These are phyloP conservation scores for Metschnikowia picachoensis DNA, from an alignment of 805 yeast genomes.

Conservation along the genomic window DNA sequence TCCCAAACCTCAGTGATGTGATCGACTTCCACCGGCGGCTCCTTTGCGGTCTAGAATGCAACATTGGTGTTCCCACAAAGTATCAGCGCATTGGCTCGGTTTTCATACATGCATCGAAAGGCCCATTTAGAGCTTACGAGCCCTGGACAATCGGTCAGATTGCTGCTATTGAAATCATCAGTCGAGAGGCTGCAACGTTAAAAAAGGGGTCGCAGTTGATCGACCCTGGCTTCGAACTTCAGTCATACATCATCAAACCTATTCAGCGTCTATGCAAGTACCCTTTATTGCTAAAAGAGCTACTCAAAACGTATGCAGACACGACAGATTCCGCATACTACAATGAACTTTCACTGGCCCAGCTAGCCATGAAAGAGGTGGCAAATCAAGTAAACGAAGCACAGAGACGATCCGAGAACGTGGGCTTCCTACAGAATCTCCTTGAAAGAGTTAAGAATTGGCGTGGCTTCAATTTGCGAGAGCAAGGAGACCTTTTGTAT, in stretches of 20 bases:
- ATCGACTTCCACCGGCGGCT: slow-evolving; percentile 91
- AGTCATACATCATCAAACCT: slow-evolving; percentile 86
- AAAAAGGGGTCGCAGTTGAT: slow-evolving; percentile 54
- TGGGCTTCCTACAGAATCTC: slow-evolving; percentile 62
- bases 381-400: slow-evolving; percentile 90
- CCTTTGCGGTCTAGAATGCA: slow-evolving; percentile 83
- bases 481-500: slow-evolving; percentile 81
- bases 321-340: slow-evolving; percentile 28
- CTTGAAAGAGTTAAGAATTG: slow-evolving; percentile 79
- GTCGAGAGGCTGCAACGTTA: slow-evolving; percentile 56
- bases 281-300: slow-evolving; percentile 75
- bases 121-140: slow-evolving; percentile 83
- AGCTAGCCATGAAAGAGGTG: slow-evolving; percentile 72
- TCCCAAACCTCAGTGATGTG: slow-evolving; percentile 80
- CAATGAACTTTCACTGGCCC: slow-evolving; percentile 68
- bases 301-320: slow-evolving; percentile 55
- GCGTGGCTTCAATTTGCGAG: slow-evolving; percentile 79
- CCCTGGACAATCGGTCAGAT: slow-evolving; percentile 92
- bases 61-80: slow-evolving; percentile 66
- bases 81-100: slow-evolving; percentile 86
- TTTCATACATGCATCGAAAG: slow-evolving; percentile 73
- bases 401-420: slow-evolving; percentile 86
- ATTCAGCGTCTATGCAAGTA: slow-evolving; percentile 95
- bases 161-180: slow-evolving; percentile 78
- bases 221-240: slow-evolving; percentile 85